Percentiles rank a stretch among this genome's conserved stretches.
Conservation (phyloP, 2,329 filamentous ascomycete genomes). For the Fusarium lyarnte region DNA sequence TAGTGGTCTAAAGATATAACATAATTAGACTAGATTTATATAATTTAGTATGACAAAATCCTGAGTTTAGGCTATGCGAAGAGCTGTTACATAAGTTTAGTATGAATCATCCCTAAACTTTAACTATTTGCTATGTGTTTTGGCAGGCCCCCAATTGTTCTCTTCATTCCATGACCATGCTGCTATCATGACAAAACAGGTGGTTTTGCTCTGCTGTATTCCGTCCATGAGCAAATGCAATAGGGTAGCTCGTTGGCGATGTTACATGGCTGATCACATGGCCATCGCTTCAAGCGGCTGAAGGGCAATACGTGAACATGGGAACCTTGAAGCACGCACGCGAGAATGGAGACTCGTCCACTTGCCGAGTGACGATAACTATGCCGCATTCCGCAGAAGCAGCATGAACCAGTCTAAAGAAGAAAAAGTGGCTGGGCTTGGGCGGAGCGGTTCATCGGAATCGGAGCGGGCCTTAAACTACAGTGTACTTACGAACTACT, state of each 20-base stretch:
- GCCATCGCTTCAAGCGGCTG: conserved; percentile 11
- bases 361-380: not conserved
- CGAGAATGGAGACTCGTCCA: conserved; percentile 19
- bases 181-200: no score
- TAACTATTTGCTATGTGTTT: no score
- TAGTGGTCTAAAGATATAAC: not conserved
- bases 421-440: conserved; percentile 20
- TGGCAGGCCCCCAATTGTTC: no score
- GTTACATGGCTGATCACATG: conserved; percentile 18
- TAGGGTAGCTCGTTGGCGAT: not conserved
- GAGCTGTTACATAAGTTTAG: not conserved
- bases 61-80: not conserved
- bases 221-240: no score
- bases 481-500: not conserved
- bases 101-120: no score
- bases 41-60: not conserved
- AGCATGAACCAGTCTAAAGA: conserved; percentile 3
- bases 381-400: not conserved
- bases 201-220: no score
- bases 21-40: not conserved
- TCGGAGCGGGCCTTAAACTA: conserved; percentile 24
- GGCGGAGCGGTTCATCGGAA: conserved; percentile 24
- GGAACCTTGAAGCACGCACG: conserved; percentile 13
- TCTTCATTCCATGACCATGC: no score
- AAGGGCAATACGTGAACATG: not conserved